phyloP scores from a whole-genome alignment of 2,329 filamentous ascomycete species.

The Tolypocladium tundrense region DNA sequence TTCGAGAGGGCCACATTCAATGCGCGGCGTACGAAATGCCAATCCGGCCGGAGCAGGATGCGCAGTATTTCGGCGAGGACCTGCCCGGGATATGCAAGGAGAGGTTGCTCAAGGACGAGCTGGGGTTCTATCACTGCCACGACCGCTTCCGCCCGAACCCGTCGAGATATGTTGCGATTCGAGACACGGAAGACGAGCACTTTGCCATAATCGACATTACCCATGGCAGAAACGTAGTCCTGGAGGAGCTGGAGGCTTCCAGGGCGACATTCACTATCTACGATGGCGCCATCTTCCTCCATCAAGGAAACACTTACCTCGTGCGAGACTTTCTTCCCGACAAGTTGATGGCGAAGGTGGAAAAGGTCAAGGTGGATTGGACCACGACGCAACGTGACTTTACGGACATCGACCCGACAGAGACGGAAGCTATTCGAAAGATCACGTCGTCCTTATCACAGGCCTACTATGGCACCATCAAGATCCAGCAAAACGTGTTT shows the following conservation, averaged over 20 bases:
- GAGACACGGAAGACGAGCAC: conserved; percentile 80
- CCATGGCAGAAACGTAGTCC: conserved; percentile 67
- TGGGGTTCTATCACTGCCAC: conserved; percentile 85
- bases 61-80: conserved; percentile 66
- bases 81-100: conserved; percentile 62
- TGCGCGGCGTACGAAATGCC: conserved; percentile 95
- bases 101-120: conserved; percentile 60
- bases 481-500: conserved; percentile 80
- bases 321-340: conserved; percentile 83
- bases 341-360: conserved; percentile 73
- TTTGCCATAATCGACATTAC: conserved; percentile 90
- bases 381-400: conserved; percentile 87
- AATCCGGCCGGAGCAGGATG: conserved; percentile 67
- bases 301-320: conserved; percentile 88
- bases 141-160: conserved; percentile 79
- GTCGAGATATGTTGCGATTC: conserved; percentile 73
- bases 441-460: conserved; percentile 53
- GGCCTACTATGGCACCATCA: conserved; percentile 79
- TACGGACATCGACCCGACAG: conserved; percentile 87
- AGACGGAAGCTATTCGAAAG: conserved; percentile 76
- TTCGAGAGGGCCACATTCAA: conserved; percentile 88
- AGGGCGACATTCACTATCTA: conserved; percentile 95
- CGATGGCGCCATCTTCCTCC: conserved; percentile 91
- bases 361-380: conserved; percentile 88
- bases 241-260: conserved; percentile 93